Evolutionary conservation across 164 flowering plant species (phyloP).

Genomic region (Stephania yunnanensis): DNA sequence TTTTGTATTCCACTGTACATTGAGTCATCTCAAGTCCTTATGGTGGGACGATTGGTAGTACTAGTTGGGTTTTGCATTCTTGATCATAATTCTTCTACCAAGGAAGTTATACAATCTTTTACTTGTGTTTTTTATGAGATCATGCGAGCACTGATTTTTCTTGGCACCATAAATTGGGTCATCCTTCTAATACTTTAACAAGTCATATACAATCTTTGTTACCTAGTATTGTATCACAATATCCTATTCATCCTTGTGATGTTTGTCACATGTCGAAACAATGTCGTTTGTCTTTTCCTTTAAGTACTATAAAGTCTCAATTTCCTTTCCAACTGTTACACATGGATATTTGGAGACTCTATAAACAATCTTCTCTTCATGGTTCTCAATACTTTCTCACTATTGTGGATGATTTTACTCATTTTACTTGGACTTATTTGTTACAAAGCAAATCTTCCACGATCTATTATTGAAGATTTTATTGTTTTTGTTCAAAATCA

Average conservation of each 20-base stretch:
- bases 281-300: not conserved
- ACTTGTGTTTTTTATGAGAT: no score
- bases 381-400: not conserved
- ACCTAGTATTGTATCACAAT: not conserved
- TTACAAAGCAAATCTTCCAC: not conserved
- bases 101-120: not conserved
- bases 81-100: not conserved
- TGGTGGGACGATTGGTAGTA: not conserved
- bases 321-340: not conserved
- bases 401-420: slow-evolving; percentile 5
- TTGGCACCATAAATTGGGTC: not conserved
- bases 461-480: not conserved
- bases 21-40: not conserved
- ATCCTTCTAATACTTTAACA: not conserved
- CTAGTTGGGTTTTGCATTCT: not conserved
- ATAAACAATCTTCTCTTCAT: not conserved
- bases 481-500: not conserved
- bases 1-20: not conserved
- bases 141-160: not conserved
- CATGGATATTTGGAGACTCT: not conserved
- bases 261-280: not conserved
- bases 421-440: not conserved
- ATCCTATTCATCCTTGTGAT: not conserved
- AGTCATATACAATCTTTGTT: not conserved
- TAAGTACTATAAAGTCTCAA: not conserved